Evolutionary conservation across 169 alveolate species (phyloP), one percentile per base, ranked within the genome.

Genomic region (Plasmodium gallinaceum): DNA sequence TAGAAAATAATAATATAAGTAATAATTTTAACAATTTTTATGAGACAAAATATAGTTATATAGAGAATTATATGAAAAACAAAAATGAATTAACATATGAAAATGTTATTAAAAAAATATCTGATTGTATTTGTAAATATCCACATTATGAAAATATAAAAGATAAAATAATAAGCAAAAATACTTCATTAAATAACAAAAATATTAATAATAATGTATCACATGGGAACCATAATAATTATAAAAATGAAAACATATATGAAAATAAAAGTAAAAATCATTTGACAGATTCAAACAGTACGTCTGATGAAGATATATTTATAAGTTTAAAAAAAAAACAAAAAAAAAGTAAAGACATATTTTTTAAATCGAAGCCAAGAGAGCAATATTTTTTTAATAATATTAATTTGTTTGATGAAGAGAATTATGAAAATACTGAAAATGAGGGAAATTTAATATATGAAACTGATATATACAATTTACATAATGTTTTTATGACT

Each of bases 381-480:
- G 88, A 86, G 61, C 92, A 70, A 12, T 86, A 86, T 43, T 86
- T 86, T 86, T 86, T 86, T 72, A 86, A 71, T 72, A 72, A 69
- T 51, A 70, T 86, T 57, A 86, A 86, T 14, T 7, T 86, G 12
- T 86, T 70, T 74, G 58, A 86, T 58, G 92, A 86, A 45, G 92
- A 86, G 61, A 24, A n/a, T 58, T 24, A 86, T 46, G 69, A 57
- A 18, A 60, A 64, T 60, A 54, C 16, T 4, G 88, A 51, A 42
- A 71, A 43, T 12, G 88, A 86, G 9, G 18, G 45, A 39, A 70
- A 42, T 74, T 22, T 86, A 16, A 86, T 86, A 70, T 86, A 71
- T 54, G 88, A 72, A 73, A 86, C 92, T 12, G 87, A 86, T 46
- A 86, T 86, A 24, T 86, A 86, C 52, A 86, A 86, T 24, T 52